Percentiles rank a stretch among this genome's conserved stretches.
Conservation (phyloP, 2,329 filamentous ascomycete genomes). For the Calonectria honghensis region DNA sequence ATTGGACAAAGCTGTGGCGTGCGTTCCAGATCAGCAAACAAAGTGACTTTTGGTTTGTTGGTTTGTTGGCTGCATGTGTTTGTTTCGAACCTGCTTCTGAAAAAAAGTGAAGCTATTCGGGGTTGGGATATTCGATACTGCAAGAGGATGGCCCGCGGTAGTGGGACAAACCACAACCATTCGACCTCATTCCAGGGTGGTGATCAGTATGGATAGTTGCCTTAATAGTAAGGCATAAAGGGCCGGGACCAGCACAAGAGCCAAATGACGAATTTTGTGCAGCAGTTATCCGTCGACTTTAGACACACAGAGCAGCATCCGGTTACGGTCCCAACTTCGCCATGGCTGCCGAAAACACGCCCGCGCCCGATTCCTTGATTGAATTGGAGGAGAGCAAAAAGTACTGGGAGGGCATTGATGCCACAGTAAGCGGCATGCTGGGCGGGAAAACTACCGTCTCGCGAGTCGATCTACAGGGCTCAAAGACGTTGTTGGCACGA, state of each 20-base stretch:
- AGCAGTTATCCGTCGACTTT: neutral
- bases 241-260: neutral
- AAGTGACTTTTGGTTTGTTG: neutral
- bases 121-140: too few species aligned
- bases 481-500: slow-evolving; percentile 81
- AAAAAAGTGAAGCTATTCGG: neutral
- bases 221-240: neutral
- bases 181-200: neutral
- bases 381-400: slow-evolving; percentile 60
- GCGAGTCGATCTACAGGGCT: slow-evolving; percentile 81
- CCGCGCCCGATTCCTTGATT: slow-evolving; percentile 59
- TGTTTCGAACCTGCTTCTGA: neutral
- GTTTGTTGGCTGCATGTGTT: neutral
- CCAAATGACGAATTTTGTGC: slow-evolving; percentile 12
- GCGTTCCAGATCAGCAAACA: neutral
- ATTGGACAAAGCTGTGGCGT: slow-evolving; percentile 1
- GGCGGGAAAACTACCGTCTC: slow-evolving; percentile 78
- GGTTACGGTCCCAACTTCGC: neutral
- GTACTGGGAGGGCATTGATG: slow-evolving; percentile 69
- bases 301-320: neutral
- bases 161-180: neutral
- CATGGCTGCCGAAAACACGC: slow-evolving; percentile 32
- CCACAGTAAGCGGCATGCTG: slow-evolving; percentile 82
- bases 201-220: neutral
- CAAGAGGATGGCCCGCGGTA: neutral